phyloP scores from a whole-genome alignment of 176 grass and related monocot species.

The Bothriochloa decipiens region DNA sequence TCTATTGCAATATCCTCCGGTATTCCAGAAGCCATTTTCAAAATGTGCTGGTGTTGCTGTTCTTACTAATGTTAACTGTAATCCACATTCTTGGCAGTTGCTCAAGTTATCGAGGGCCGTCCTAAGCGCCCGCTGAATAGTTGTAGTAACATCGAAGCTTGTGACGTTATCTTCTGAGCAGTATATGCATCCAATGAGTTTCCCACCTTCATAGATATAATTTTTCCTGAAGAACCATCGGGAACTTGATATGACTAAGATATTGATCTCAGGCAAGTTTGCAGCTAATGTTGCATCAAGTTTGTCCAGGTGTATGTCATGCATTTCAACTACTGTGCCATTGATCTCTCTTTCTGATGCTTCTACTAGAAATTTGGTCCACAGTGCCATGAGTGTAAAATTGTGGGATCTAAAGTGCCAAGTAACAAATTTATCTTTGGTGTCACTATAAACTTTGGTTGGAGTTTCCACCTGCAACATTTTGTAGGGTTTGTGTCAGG shows the following conservation, averaged over 20 bases:
- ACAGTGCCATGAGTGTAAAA: slow-evolving; percentile 69
- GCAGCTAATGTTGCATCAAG: slow-evolving; percentile 56
- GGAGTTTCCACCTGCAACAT: slow-evolving; percentile 58
- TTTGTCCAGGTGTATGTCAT: slow-evolving; percentile 74
- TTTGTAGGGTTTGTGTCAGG: slow-evolving; percentile 24
- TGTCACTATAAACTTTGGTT: slow-evolving; percentile 41
- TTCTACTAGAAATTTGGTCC: slow-evolving; percentile 72
- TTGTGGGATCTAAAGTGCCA: slow-evolving; percentile 60
- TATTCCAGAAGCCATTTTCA: slow-evolving; percentile 76
- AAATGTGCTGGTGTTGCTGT: slow-evolving; percentile 71
- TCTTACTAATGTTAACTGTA: slow-evolving; percentile 60
- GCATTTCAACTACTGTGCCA: slow-evolving; percentile 44
- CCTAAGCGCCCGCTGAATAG: slow-evolving; percentile 50
- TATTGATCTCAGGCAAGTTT: slow-evolving; percentile 53
- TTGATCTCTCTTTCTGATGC: slow-evolving; percentile 61
- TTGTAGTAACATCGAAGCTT: slow-evolving; percentile 49
- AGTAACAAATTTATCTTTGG: slow-evolving; percentile 54
- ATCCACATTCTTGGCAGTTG: slow-evolving; percentile 38
- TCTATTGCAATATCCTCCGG: slow-evolving; percentile 73
- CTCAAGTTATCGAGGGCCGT: slow-evolving; percentile 52
- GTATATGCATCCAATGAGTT: slow-evolving; percentile 63
- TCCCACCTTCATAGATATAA: slow-evolving; percentile 62
- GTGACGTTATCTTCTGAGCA: slow-evolving; percentile 64
- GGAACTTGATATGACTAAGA: slow-evolving; percentile 61
- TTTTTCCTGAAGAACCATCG: slow-evolving; percentile 68